Evolutionary conservation across 495 filamentous ascomycete genomes (phyloP).

Genomic region (Talaromyces nanjingensis): DNA sequence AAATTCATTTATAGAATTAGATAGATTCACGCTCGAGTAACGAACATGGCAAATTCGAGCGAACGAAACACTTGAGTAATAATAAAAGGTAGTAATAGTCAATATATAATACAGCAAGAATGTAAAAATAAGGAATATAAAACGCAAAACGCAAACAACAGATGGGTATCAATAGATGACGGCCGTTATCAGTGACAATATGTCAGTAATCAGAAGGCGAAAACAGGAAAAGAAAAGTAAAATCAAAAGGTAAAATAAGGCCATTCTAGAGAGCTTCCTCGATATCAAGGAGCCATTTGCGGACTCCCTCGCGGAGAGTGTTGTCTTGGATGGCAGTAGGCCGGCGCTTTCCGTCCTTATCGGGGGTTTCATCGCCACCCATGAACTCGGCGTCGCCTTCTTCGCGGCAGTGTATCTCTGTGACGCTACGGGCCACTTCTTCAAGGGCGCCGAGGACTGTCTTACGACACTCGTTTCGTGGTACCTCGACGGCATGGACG

Average conservation of each 20-base stretch:
- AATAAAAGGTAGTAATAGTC: background rate
- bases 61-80: background rate
- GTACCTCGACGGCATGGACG: slow-evolving; percentile 34
- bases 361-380: slow-evolving; percentile 15
- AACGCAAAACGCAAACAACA: slow-evolving; percentile 1
- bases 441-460: slow-evolving; percentile 58
- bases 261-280: slow-evolving; percentile 39
- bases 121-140: background rate
- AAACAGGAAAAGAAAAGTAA: slow-evolving; percentile 1
- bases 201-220: background rate
- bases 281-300: slow-evolving; percentile 55
- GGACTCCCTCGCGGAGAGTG: slow-evolving; percentile 56
- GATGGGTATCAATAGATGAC: slow-evolving; percentile 11
- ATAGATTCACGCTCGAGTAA: too few species aligned
- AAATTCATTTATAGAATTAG: too few species aligned
- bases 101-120: slow-evolving; percentile 4
- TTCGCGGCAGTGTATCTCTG: slow-evolving; percentile 45
- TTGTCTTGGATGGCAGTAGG: slow-evolving; percentile 42
- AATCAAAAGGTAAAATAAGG: slow-evolving; percentile 8
- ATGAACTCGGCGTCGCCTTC: slow-evolving; percentile 29
- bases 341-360: slow-evolving; percentile 28
- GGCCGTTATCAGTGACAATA: slow-evolving; percentile 1
- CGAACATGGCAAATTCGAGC: too few species aligned
- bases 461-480: slow-evolving; percentile 52
- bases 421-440: slow-evolving; percentile 55